Percentiles rank a stretch among this genome's conserved stretches.
phyloP scores from a whole-genome alignment of 2,329 filamentous ascomycete species.

The Verticillium dahliae region DNA sequence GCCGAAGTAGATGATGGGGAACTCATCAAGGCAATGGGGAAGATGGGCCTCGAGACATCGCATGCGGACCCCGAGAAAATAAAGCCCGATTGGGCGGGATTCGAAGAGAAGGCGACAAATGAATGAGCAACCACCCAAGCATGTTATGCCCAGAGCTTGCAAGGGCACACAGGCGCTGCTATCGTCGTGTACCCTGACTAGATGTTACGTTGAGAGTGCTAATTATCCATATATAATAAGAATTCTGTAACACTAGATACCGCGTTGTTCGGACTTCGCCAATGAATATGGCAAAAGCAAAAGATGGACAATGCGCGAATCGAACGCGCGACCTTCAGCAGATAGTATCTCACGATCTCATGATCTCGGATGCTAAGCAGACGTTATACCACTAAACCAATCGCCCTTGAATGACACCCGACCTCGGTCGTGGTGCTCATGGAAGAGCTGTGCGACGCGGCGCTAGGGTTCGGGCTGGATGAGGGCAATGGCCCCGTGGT shows the following conservation, averaged over 20 bases:
- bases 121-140: too few species aligned
- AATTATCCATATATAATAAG: too few species aligned
- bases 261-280: too few species aligned
- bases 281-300: neutral
- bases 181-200: too few species aligned
- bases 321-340: slow-evolving; percentile 3
- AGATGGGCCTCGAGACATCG: neutral
- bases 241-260: too few species aligned
- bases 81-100: neutral
- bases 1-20: neutral
- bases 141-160: too few species aligned
- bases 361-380: slow-evolving; percentile 1
- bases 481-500: neutral
- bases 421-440: neutral
- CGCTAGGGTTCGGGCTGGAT: neutral
- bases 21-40: neutral
- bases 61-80: neutral
- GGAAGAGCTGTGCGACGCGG: neutral
- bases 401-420: neutral
- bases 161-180: too few species aligned
- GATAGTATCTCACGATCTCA: neutral
- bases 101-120: too few species aligned
- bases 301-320: slow-evolving; percentile 1
- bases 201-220: too few species aligned
- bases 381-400: slow-evolving; percentile 3